Base-by-base conservation (phyloP, 2,329 filamentous ascomycete species). In the Epichloe gansuensis region DNA sequence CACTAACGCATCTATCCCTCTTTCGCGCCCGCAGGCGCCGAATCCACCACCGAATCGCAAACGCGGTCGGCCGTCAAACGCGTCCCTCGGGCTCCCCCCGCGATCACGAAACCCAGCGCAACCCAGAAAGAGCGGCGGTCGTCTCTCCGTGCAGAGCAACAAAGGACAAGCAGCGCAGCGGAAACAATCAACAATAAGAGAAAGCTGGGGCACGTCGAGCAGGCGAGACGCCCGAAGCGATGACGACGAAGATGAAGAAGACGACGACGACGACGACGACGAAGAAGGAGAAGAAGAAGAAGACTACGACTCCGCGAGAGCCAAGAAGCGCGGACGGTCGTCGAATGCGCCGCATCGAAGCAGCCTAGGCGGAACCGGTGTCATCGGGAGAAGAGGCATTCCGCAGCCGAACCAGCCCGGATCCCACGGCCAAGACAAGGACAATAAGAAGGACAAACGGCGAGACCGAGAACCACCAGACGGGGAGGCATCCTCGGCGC, bases 1-100 rank as follows among this genome's bases (percentile, higher is more conserved):
- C 36, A 39, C 36, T 39, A n/a, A 39, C 2, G 27, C 27, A 31
- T 31, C 27, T 31, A 31, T 31, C 27, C 9, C 3, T 27, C 7
- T 31, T 31, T 9, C 7, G 3, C 43, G 23, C n/a, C 4, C 34
- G 13, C 45, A 51, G 36, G 42, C 23, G 3, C 40, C 65, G 62
- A 56, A 63, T 15, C 56, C 60, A 43, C 56, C 64, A 36, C 27
- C 40, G 50, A 71, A 69, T 57, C 71, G 71, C 56, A 74, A 72
- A 60, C 71, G 71, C 61, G 69, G 69, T 51, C 65, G 31, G 38
- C 47, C 39, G 39, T 27, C 48, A 25, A 43, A 44, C 48, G 31
- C 48, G 40, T 50, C 47, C 46, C 9, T 46, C n/a, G 44, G 43
- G 43, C 27, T 36, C 47, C 27, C 15, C 4, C 5, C 36, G 23